Conservation (phyloP, 2,329 filamentous ascomycete genomes). For the Fusarium buxicola region DNA sequence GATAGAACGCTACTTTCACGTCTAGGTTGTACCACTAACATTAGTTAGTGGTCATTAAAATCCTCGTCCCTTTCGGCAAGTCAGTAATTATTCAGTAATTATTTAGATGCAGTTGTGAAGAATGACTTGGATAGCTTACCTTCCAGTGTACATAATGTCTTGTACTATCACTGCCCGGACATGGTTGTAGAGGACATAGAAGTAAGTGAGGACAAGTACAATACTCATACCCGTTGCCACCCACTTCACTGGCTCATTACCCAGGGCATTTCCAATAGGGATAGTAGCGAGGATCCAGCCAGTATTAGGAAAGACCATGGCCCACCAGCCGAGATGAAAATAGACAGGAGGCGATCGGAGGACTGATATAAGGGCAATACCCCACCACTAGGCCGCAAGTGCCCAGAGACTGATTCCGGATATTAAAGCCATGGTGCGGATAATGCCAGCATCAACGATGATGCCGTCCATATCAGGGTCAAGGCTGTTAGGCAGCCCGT, state of each 20-base stretch:
- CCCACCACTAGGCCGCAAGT: constrained; percentile 68
- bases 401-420: constrained; percentile 73
- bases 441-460: constrained; percentile 53
- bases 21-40: too few relatives aligned
- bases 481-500: constrained; percentile 55
- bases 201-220: constrained; percentile 55
- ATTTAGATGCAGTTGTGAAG: too few relatives aligned
- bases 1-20: too few relatives aligned
- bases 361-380: constrained; percentile 50
- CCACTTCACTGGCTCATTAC: constrained; percentile 58
- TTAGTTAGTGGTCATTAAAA: constrained; percentile 58
- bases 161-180: constrained; percentile 60
- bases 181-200: constrained; percentile 57
- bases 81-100: too few relatives aligned
- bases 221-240: constrained; percentile 63
- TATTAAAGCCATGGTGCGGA: constrained; percentile 60
- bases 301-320: constrained; percentile 71
- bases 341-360: constrained; percentile 55
- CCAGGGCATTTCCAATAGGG: constrained; percentile 60
- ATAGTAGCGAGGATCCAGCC: constrained; percentile 69
- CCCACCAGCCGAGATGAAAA: constrained; percentile 73
- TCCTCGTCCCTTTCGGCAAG: constrained; percentile 66
- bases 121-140: too few relatives aligned
- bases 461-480: constrained; percentile 56
- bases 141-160: constrained; percentile 66